A percentile compares a stretch with the other conserved stretches of the same genome.
phyloP scores from a whole-genome alignment of 2,329 filamentous ascomycete species.

The Arthroderma uncinatum region DNA sequence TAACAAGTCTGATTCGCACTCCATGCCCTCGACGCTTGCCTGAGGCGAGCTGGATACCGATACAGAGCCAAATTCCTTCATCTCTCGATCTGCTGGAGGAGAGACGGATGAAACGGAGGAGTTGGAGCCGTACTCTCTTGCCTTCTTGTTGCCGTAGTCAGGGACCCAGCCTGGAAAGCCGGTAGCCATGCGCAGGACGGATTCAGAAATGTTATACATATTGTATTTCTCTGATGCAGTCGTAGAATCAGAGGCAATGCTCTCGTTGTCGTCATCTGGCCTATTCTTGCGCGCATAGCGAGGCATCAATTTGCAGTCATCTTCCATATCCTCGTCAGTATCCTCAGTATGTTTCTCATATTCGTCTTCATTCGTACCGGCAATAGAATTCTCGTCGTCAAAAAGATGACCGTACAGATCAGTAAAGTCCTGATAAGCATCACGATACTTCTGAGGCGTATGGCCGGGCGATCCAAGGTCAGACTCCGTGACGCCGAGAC shows the following conservation, averaged over 20 bases:
- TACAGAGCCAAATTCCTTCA: neutral
- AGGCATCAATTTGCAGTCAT: neutral
- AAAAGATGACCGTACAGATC: neutral
- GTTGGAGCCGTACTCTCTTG: neutral
- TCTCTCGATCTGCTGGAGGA: neutral
- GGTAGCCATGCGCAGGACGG: neutral
- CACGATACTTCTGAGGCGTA: neutral
- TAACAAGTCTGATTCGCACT: neutral
- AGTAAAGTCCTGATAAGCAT: neutral
- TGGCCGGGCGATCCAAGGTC: neutral
- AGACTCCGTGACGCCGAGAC: neutral
- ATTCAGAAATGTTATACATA: neutral
- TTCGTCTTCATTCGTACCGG: neutral
- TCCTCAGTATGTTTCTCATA: neutral
- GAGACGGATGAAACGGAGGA: neutral
- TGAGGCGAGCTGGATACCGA: neutral
- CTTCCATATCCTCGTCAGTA: neutral
- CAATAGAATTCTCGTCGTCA: neutral
- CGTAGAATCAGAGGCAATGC: neutral
- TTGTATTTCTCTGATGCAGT: neutral
- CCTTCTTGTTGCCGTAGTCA: neutral
- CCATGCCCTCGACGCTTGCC: neutral
- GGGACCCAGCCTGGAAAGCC: neutral
- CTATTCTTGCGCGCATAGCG: neutral
- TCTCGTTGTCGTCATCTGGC: neutral